Percentiles rank a stretch among this genome's conserved stretches.
Conservation (phyloP, 2,329 filamentous ascomycete genomes). For the Pestalotiopsis fici region DNA sequence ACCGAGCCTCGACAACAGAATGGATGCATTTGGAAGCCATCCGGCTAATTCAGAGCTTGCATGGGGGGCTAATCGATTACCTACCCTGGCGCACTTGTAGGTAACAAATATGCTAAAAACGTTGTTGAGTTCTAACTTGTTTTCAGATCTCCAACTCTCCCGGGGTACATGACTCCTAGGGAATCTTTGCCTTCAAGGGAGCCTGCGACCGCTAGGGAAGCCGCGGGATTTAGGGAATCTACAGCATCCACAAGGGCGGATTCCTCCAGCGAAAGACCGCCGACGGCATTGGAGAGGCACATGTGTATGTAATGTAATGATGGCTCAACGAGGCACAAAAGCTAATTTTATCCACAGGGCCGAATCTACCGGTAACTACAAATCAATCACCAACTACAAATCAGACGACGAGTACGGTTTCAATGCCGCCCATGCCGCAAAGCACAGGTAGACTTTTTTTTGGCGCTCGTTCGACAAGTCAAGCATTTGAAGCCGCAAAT, state of each 20-base stretch:
- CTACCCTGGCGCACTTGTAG: constrained; percentile 2
- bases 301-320: neutral
- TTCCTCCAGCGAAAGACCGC: neutral
- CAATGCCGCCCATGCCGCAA: constrained; percentile 5
- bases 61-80: neutral
- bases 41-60: neutral
- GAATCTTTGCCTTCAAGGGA: no score
- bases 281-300: neutral
- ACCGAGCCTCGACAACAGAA: constrained; percentile 17
- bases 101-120: no score
- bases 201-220: no score
- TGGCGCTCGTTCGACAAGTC: neutral
- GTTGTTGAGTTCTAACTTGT: neutral
- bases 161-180: no score
- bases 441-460: neutral
- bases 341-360: neutral
- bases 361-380: neutral
- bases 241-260: neutral
- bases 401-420: neutral
- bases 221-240: neutral
- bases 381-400: neutral
- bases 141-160: neutral
- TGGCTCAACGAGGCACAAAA: neutral
- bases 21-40: constrained; percentile 13
- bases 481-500: neutral